Evolutionary conservation across 2,329 filamentous ascomycete genomes (phyloP), one percentile per base, ranked within the genome.

Genomic region (Neoarthrinium moseri): DNA sequence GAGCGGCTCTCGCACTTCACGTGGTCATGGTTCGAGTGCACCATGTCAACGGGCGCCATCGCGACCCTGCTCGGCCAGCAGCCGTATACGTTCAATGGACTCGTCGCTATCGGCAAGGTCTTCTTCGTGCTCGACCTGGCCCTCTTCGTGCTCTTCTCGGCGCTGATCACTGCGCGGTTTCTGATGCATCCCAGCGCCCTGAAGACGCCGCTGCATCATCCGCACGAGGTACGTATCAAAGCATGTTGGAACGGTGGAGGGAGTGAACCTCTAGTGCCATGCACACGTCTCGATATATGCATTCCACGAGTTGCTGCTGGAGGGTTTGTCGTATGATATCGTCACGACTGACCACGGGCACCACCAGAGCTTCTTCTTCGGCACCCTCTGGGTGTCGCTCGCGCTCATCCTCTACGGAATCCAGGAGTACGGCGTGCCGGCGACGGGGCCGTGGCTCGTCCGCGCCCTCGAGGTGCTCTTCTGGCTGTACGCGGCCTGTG

Each of bases 381-480:
- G 79, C 0, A 78, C 80, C 1, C 71, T 73, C 5, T 67, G 81
- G 23, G 80, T 85, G 39, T 81, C 78, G 18, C 74, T 83, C 48
- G 81, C 80, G 6, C 83, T 83, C 36, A 65, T 83, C 15, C 71
- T 83, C 55, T 80, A 83, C 55, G 83, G 83, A 49, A 72, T 83
- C 29, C 76, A 75, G 6, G 77, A 84, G 53, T 85, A 83, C 58
- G 81, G 80, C 0, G 62, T 66, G 4, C 54, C 57, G 34, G 13
- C 12, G 13, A 4, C 38, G 12, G 78, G 69, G 1, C 52, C 56
- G 3, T 85, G 73, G 73, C 60, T 75, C n/a, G 51, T 68, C 36
- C 53, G 56, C 11, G 65, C 64, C 1, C 74, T 76, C 69, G 54
- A 61, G 8, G 58, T 71, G 2, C 30, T 75, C 21, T 77, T 71